phyloP scores from a whole-genome alignment of 805 yeast genomes.

The Metschnikowia dekortorum region DNA sequence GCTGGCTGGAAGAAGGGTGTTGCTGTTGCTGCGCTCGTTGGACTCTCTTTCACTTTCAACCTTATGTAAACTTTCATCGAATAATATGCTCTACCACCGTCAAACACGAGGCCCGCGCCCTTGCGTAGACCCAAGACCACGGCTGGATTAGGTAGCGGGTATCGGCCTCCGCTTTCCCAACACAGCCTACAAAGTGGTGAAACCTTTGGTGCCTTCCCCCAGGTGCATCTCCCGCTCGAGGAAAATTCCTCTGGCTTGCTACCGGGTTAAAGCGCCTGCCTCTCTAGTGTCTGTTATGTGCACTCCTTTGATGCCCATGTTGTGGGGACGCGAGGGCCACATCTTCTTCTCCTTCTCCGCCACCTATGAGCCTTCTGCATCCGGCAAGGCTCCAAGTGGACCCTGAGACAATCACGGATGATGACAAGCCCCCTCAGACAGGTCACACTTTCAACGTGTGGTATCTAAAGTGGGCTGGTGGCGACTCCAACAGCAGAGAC shows the following conservation, averaged over 20 bases:
- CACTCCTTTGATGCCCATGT: conserved; percentile 1
- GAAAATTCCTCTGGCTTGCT: too few species aligned
- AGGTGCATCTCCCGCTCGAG: too few species aligned
- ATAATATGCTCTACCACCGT: too few species aligned
- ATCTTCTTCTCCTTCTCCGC: background rate
- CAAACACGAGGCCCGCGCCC: too few species aligned
- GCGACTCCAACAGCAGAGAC: conserved; percentile 46
- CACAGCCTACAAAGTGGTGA: too few species aligned
- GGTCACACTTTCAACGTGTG: conserved; percentile 82
- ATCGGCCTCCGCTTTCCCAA: too few species aligned
- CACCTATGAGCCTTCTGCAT: conserved; percentile 3
- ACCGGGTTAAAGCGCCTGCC: too few species aligned
- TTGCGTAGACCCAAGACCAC: too few species aligned
- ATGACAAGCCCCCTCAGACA: conserved; percentile 69
- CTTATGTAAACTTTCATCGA: background rate
- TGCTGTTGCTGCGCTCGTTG: conserved; percentile 34
- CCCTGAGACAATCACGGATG: conserved; percentile 50
- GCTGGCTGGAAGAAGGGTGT: conserved; percentile 35
- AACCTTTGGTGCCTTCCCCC: too few species aligned
- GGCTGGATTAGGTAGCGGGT: too few species aligned
- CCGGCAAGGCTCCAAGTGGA: conserved; percentile 76
- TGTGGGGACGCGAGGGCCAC: background rate
- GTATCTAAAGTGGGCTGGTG: conserved; percentile 85
- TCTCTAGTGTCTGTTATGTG: background rate
- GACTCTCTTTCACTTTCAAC: conserved; percentile 32